Evolutionary conservation across 176 grass and related monocot species (phyloP), one percentile per base, ranked within the genome.

Genomic region (Tuctoria greenei): DNA sequence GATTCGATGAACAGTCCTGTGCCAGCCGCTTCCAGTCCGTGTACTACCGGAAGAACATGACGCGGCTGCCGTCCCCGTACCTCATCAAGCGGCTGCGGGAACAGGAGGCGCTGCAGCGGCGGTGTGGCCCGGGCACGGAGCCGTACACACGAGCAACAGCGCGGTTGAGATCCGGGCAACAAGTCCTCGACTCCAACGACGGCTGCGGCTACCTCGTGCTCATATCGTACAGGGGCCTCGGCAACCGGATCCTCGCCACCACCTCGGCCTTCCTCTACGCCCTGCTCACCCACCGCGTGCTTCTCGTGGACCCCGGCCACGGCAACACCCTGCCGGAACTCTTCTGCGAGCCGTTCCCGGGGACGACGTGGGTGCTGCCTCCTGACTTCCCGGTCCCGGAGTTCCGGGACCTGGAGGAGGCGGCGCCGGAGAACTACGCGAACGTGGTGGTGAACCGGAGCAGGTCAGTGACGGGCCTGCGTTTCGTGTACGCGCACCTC

Each of bases 261-360:
- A 78, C 39, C 8, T 92, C 93, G 54, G 81, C 93, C 16, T 92
- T 96, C 84, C 80, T 91, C 39, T 94, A 90, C 55, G 82, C 92
- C 17, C 17, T 94, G 66, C 92, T 94, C 66, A 85, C 80, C 27
- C 46, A 78, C 28, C 73, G 86, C 18, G 93, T 77, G 11, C 69
- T 96, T 28, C 80, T 96, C 7, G 35, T 96, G 51, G 49, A 96
- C 70, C 55, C 55, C 23, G 55, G 55, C 23, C 20, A 1, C 73
- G 52, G 50, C 69, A 58, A 58, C 5, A 24, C 47, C 4, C 80
- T 74, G 17, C 34, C 87, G 42, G 86, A 80, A 51, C 36, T 96
- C 28, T 82, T 95, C 77, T 95, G 92, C 42, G 89, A 94, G 82
- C 88, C 92, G n/a, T 94, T 94, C 64, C 75, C 20, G 6, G 72